phyloP scores from a whole-genome alignment of 2,329 filamentous ascomycete species.

The Plectosphaerella cucumerina region DNA sequence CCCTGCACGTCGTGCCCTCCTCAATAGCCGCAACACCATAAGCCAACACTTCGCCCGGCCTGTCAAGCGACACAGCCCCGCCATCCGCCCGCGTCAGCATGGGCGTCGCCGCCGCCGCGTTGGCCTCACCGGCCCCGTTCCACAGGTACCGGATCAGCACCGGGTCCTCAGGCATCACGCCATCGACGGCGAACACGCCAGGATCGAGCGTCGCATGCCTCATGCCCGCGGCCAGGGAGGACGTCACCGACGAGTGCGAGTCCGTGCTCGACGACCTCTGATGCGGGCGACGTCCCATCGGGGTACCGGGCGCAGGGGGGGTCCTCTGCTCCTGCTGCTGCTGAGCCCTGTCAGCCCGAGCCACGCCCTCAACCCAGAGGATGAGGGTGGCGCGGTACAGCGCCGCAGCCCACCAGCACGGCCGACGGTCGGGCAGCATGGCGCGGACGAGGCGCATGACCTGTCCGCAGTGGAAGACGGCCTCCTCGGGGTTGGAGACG shows the following conservation, averaged over 20 bases:
- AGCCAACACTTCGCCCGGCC: slow-evolving; percentile 31
- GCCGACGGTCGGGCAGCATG: slow-evolving; percentile 57
- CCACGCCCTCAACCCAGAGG: slow-evolving; percentile 58
- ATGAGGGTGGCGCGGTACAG: slow-evolving; percentile 64
- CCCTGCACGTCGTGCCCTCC: slow-evolving; percentile 33
- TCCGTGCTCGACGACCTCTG: neutral
- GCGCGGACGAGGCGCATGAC: slow-evolving; percentile 55
- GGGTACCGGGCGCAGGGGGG: neutral
- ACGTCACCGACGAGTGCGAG: neutral
- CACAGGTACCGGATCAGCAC: slow-evolving; percentile 32
- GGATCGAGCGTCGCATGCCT: neutral
- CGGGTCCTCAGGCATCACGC: slow-evolving; percentile 33
- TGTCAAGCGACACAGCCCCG: slow-evolving; percentile 27
- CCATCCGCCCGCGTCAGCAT: slow-evolving; percentile 28
- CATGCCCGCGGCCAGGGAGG: slow-evolving; percentile 1
- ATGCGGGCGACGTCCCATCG: slow-evolving; percentile 1
- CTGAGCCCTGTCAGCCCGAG: slow-evolving; percentile 26
- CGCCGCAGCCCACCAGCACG: slow-evolving; percentile 68
- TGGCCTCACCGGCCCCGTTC: slow-evolving; percentile 27
- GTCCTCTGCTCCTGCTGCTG: slow-evolving; percentile 17
- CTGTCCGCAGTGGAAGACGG: slow-evolving; percentile 65
- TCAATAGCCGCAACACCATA: slow-evolving; percentile 36
- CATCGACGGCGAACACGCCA: slow-evolving; percentile 30
- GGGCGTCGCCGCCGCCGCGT: slow-evolving; percentile 13
- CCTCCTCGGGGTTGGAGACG: slow-evolving; percentile 59